Conservation (phyloP, 352 stramenopile genomes). For the Globisporangium mamillatum region DNA sequence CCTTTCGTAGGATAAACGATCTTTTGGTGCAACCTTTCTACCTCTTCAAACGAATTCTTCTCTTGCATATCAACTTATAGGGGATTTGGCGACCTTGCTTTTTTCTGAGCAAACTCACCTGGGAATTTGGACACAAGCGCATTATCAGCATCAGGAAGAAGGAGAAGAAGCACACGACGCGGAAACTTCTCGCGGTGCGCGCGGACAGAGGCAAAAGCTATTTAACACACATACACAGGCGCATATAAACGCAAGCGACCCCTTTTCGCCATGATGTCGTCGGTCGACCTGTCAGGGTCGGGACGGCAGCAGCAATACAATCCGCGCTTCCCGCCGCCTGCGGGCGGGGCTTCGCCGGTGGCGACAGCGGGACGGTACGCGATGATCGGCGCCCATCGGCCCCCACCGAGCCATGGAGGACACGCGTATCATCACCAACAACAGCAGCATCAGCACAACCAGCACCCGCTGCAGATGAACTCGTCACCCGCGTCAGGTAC, state of each 20-base stretch:
- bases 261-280: conserved; percentile 15
- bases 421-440: conserved; percentile 2
- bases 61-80: neutral
- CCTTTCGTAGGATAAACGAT: neutral
- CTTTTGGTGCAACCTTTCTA: conserved; percentile 4
- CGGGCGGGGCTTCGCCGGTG: neutral
- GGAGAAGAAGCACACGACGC: neutral
- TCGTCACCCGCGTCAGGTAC: conserved; percentile 17
- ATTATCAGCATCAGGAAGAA: conserved; percentile 4
- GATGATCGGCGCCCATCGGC: conserved; percentile 11
- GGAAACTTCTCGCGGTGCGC: conserved; percentile 8
- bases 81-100: conserved; percentile 1
- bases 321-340: neutral
- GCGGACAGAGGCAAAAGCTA: neutral
- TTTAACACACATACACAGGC: neutral
- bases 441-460: conserved; percentile 8
- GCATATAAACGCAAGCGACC: neutral
- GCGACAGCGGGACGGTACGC: conserved; percentile 8
- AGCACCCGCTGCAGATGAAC: conserved; percentile 6
- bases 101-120: neutral
- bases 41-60: conserved; percentile 13
- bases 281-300: conserved; percentile 12
- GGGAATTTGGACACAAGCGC: neutral
- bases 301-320: conserved; percentile 6
- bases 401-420: conserved; percentile 2